Conservation (phyloP, 2,329 filamentous ascomycete species). For the Fusarium duplospermum region DNA sequence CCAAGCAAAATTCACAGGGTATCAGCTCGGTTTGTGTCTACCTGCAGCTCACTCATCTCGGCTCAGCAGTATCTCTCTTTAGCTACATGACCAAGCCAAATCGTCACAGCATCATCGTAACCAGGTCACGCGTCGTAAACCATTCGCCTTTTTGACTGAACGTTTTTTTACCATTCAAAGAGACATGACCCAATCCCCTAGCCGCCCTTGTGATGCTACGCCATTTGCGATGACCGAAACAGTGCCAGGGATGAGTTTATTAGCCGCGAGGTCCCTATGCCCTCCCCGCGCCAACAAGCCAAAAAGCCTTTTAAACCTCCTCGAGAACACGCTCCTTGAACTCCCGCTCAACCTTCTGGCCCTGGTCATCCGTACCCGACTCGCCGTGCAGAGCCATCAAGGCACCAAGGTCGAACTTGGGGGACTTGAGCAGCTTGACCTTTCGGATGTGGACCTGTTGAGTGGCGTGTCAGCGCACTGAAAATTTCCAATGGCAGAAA, state of each 20-base stretch:
- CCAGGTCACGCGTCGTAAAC: constrained; percentile 32
- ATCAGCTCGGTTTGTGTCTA: constrained; percentile 30
- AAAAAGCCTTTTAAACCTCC: constrained; percentile 78
- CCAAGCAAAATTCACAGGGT: constrained; percentile 1
- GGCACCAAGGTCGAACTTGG: constrained; percentile 98
- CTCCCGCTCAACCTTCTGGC: constrained; percentile 98
- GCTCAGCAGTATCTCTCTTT: constrained; percentile 5
- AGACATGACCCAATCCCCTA: constrained; percentile 55
- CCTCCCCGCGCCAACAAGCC: constrained; percentile 46
- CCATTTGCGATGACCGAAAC: constrained; percentile 58
- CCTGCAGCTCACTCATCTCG: constrained; percentile 29
- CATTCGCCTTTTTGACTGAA: constrained; percentile 44
- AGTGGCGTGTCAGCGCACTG: constrained; percentile 8
- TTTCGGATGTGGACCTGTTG: constrained; percentile 97
- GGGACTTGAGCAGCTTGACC: constrained; percentile 98
- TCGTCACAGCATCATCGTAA: constrained; percentile 30
- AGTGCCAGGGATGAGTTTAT: constrained; percentile 53
- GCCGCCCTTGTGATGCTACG: constrained; percentile 57
- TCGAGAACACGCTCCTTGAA: constrained; percentile 99
- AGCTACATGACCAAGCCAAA: constrained; percentile 14
- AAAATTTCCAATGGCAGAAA: background rate
- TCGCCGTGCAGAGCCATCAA: constrained; percentile 98
- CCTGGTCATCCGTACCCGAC: constrained; percentile 93
- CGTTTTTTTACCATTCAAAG: constrained; percentile 51
- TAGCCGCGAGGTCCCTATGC: constrained; percentile 48